phyloP scores from a whole-genome alignment of 164 flowering plant genomes.

The Vitis rupestris region DNA sequence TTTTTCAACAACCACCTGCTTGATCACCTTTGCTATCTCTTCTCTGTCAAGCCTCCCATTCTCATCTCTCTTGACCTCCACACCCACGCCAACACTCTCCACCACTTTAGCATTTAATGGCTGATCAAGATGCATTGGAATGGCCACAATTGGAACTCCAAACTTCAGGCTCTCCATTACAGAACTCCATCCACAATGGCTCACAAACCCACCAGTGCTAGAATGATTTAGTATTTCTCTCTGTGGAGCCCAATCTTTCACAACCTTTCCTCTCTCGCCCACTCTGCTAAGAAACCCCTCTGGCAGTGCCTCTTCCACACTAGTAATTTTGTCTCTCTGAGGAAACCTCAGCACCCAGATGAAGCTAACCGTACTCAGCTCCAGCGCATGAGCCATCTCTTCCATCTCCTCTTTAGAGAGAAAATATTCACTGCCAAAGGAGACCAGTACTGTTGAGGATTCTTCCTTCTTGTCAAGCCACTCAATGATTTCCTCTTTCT shows the following conservation, averaged over 20 bases:
- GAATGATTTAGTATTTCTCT: slow-evolving; percentile 11
- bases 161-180: slow-evolving; percentile 20
- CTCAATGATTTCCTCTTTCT: neutral
- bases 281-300: slow-evolving; percentile 18
- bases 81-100: slow-evolving; percentile 13
- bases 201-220: slow-evolving; percentile 27
- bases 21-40: slow-evolving; percentile 18
- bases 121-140: slow-evolving; percentile 29
- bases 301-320: slow-evolving; percentile 13
- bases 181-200: slow-evolving; percentile 35
- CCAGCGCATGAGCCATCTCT: slow-evolving; percentile 23
- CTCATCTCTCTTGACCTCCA: neutral
- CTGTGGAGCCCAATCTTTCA: slow-evolving; percentile 26
- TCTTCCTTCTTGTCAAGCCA: slow-evolving; percentile 8
- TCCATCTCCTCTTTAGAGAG: slow-evolving; percentile 8
- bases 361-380: slow-evolving; percentile 18
- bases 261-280: slow-evolving; percentile 15
- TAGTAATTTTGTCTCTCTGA: neutral
- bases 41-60: slow-evolving; percentile 12
- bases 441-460: slow-evolving; percentile 1
- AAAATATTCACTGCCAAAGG: slow-evolving; percentile 15
- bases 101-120: slow-evolving; percentile 22
- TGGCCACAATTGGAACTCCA: slow-evolving; percentile 25
- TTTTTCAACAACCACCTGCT: slow-evolving; percentile 14
- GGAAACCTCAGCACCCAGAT: slow-evolving; percentile 31